These are phyloP conservation scores for Musa schizocarpa DNA, from an alignment of 176 grass and related monocot species.

Conservation along the genomic window DNA sequence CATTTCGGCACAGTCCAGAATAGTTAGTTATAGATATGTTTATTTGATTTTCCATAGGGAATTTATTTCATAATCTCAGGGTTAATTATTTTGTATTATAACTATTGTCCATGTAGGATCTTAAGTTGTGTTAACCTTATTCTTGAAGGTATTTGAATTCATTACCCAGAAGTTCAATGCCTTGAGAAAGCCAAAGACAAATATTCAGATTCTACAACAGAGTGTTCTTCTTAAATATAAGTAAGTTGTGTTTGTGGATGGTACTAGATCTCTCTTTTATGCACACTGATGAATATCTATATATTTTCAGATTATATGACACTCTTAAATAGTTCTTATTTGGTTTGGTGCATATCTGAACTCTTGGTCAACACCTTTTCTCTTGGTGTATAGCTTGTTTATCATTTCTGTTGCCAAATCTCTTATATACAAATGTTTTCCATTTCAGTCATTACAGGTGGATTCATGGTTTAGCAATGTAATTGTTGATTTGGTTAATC, in stretches of 20 bases:
- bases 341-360: no score
- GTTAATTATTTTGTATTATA: conserved; percentile 2
- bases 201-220: conserved; percentile 98
- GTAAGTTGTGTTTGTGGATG: conserved; percentile 39
- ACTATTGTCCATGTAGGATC: neutral
- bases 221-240: conserved; percentile 97
- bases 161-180: conserved; percentile 93
- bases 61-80: neutral
- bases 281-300: neutral
- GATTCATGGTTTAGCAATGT: no score
- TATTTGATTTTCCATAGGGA: neutral
- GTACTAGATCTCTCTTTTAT: neutral
- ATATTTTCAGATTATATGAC: neutral
- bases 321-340: no score
- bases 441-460: no score
- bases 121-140: conserved; percentile 12
- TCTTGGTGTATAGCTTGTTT: no score
- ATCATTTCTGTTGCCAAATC: no score
- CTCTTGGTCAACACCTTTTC: no score
- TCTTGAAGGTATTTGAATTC: conserved; percentile 89
- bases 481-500: no score
- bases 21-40: neutral
- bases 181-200: conserved; percentile 99
- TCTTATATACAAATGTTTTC: no score
- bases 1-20: neutral